A percentile compares a stretch with the other conserved stretches of the same genome.
Evolutionary conservation across 768 basidiomycete species (phyloP).

Genomic region (Rhodotorula kratochvilovae): DNA sequence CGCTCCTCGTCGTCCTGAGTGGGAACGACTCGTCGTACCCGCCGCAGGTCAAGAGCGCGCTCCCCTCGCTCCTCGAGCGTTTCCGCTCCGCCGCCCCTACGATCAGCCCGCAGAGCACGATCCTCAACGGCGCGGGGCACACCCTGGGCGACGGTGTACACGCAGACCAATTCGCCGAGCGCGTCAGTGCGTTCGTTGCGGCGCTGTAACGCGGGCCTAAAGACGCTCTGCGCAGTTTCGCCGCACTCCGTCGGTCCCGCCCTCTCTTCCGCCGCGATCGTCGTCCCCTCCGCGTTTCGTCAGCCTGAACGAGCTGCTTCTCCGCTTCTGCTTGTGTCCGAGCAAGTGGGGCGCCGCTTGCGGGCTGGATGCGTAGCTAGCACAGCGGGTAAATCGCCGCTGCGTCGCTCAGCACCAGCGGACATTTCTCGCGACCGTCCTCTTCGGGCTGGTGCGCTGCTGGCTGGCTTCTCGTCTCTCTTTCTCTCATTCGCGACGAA

Average conservation of each 20-base stretch:
- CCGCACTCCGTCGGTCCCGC: no score
- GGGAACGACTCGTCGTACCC: not conserved
- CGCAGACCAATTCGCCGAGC: not conserved
- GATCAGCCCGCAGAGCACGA: not conserved
- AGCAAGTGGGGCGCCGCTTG: no score
- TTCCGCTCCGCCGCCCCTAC: not conserved
- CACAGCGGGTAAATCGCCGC: no score
- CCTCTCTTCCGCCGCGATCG: not conserved
- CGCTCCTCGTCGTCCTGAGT: not conserved
- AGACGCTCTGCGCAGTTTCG: not conserved
- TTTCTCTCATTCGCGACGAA: no score
- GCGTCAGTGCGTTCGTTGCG: not conserved
- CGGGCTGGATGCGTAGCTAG: no score
- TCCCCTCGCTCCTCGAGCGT: slow-evolving; percentile 1
- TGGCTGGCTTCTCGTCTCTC: no score
- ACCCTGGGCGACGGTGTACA: not conserved
- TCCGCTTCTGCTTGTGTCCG: no score
- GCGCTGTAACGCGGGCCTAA: not conserved
- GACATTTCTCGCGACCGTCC: no score
- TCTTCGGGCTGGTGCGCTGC: no score
- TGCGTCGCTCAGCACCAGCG: no score
- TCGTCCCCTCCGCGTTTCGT: no score
- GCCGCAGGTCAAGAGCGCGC: not conserved
- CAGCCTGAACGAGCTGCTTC: no score
- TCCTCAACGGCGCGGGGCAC: not conserved